These are phyloP conservation scores for Paraphoma chrysanthemicola DNA, from an alignment of 2,329 filamentous ascomycete genomes.

Conservation along the genomic window DNA sequence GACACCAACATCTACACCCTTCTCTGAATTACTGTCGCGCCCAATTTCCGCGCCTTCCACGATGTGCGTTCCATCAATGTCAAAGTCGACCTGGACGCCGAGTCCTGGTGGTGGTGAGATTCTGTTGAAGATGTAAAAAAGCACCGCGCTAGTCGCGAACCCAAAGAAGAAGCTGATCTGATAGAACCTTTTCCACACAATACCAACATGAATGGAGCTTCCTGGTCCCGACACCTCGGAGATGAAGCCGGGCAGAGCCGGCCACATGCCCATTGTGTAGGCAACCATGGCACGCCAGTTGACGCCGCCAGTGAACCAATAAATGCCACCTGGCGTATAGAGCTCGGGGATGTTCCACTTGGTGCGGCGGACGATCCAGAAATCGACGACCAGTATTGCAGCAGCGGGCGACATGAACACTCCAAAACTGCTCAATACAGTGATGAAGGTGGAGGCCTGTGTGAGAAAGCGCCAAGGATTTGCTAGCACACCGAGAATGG, in stretches of 20 bases:
- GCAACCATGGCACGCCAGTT: constrained; percentile 32
- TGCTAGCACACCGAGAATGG: constrained; percentile 22
- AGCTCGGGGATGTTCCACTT: constrained; percentile 33
- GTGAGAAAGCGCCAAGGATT: constrained; percentile 33
- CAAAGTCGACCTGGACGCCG: constrained; percentile 16
- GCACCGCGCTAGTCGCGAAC: constrained; percentile 8
- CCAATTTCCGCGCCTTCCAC: not conserved
- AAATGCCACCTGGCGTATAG: constrained; percentile 23
- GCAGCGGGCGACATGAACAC: constrained; percentile 34
- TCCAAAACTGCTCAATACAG: constrained; percentile 32
- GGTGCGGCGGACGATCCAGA: constrained; percentile 27
- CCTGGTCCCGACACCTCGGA: constrained; percentile 5
- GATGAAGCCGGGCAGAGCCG: constrained; percentile 18
- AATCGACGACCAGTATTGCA: constrained; percentile 30
- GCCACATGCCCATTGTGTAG: constrained; percentile 28
- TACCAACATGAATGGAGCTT: constrained; percentile 3
- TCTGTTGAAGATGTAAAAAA: constrained; percentile 16
- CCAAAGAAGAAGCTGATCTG: constrained; percentile 22
- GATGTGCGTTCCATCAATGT: constrained; percentile 15
- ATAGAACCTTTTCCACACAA: constrained; percentile 16
- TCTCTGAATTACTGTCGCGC: not conserved
- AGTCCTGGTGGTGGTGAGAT: constrained; percentile 14
- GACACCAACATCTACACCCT: not conserved
- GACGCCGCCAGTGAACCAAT: constrained; percentile 30
- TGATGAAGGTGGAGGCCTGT: constrained; percentile 28